Percentiles rank a stretch among this genome's conserved stretches.
These are phyloP conservation scores for Amaranthus palmeri DNA, from an alignment of 148 eudicot genomes.

Conservation along the genomic window DNA sequence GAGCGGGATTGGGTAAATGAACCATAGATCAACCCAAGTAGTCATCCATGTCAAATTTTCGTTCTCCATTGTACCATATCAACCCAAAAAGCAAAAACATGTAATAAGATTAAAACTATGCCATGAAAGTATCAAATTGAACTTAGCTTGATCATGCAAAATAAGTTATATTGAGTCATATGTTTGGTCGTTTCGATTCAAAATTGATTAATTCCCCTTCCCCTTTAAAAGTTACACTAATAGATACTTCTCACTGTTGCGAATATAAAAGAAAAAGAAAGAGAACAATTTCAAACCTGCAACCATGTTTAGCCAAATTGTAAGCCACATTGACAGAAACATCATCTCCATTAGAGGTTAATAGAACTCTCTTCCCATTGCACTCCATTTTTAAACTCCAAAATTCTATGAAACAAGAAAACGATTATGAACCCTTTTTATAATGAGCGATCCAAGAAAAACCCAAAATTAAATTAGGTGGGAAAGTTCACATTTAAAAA, in stretches of 20 bases:
- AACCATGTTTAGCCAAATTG: slow-evolving; percentile 67
- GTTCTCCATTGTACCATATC: too few relatives aligned
- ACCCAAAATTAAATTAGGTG: too few relatives aligned
- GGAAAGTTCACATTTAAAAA: background rate
- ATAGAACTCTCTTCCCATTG: slow-evolving; percentile 52
- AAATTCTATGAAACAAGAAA: slow-evolving; percentile 3
- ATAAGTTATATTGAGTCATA: too few relatives aligned
- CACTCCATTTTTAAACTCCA: slow-evolving; percentile 39
- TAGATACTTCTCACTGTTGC: background rate
- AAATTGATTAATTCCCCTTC: too few relatives aligned
- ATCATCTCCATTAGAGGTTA: slow-evolving; percentile 77
- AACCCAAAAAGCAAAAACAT: too few relatives aligned
- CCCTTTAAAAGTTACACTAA: background rate
- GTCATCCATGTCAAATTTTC: too few relatives aligned
- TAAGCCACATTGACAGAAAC: slow-evolving; percentile 57
- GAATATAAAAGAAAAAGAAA: background rate
- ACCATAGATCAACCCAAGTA: too few relatives aligned
- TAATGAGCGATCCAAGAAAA: slow-evolving; percentile 11
- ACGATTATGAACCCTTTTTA: background rate
- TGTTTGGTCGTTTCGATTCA: too few relatives aligned
- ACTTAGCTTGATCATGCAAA: too few relatives aligned
- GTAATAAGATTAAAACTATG: background rate
- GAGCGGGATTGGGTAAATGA: too few relatives aligned
- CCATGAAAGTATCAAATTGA: background rate
- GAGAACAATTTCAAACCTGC: slow-evolving; percentile 46